These are phyloP conservation scores for Turnera subulata DNA, from an alignment of 345 rosid genomes.

Conservation along the genomic window DNA sequence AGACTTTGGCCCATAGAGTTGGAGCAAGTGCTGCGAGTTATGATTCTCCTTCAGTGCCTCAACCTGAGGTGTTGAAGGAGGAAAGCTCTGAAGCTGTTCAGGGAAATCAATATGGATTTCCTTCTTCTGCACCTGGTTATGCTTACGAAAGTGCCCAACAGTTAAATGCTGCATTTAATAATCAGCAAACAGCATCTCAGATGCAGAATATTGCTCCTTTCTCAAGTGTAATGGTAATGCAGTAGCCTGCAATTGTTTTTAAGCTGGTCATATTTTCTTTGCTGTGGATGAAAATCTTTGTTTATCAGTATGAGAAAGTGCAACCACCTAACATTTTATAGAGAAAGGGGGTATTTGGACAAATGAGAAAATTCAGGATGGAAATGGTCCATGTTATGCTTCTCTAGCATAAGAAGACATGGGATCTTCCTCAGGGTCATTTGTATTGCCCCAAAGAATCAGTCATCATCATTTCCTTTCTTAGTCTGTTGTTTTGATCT, in stretches of 20 bases:
- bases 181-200: conserved; percentile 58
- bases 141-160: conserved; percentile 60
- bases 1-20: conserved; percentile 44
- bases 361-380: too few species aligned
- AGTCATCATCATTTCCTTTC: too few species aligned
- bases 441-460: too few species aligned
- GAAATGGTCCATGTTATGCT: too few species aligned
- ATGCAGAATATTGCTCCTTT: conserved; percentile 63
- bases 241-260: background rate
- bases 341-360: too few species aligned
- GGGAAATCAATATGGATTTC: conserved; percentile 65
- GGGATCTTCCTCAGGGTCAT: too few species aligned
- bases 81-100: conserved; percentile 54
- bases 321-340: too few species aligned
- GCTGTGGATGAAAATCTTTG: too few species aligned
- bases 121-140: conserved; percentile 63
- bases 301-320: too few species aligned
- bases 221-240: conserved; percentile 73
- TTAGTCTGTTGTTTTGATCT: too few species aligned
- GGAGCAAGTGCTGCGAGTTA: conserved; percentile 44
- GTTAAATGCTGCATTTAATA: conserved; percentile 51
- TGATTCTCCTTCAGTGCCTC: conserved; percentile 58
- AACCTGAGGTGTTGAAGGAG: conserved; percentile 58
- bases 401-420: too few species aligned
- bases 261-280: too few species aligned